Percentiles rank a stretch among this genome's conserved stretches.
These are phyloP conservation scores for Bonia amplexicaulis DNA, from an alignment of 176 grass and related monocot species.

Conservation along the genomic window DNA sequence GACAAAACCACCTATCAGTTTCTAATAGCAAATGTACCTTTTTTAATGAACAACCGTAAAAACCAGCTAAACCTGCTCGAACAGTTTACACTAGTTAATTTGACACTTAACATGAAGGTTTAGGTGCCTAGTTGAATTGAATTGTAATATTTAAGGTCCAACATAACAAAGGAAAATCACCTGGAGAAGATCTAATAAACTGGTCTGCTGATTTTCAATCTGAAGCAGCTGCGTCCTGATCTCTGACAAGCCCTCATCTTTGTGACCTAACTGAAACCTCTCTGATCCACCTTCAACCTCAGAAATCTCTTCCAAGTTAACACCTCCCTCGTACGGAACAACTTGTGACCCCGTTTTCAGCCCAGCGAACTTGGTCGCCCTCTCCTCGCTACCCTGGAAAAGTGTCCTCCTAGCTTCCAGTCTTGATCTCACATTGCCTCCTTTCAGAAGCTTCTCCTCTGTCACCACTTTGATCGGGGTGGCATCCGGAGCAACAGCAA, in stretches of 20 bases:
- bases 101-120: conserved; percentile 1
- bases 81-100: background rate
- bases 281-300: conserved; percentile 36
- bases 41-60: background rate
- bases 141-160: conserved; percentile 1
- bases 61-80: background rate
- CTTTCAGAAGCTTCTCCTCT: conserved; percentile 55
- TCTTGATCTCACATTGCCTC: conserved; percentile 48
- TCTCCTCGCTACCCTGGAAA: conserved; percentile 62
- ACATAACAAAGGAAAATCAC: conserved; percentile 35
- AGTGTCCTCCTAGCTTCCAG: conserved; percentile 48
- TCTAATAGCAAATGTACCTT: background rate
- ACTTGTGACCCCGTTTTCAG: conserved; percentile 62
- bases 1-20: background rate
- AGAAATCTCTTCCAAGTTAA: conserved; percentile 52
- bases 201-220: conserved; percentile 92
- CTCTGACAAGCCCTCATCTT: conserved; percentile 66
- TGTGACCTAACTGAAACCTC: conserved; percentile 34
- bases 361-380: conserved; percentile 32
- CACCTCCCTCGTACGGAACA: conserved; percentile 58
- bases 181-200: conserved; percentile 92
- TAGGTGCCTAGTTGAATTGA: background rate
- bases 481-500: conserved; percentile 43
- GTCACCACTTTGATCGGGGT: conserved; percentile 77
- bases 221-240: conserved; percentile 79